Evolutionary conservation across 495 filamentous ascomycete genomes (phyloP).

Genomic region (Cercophora scortea): DNA sequence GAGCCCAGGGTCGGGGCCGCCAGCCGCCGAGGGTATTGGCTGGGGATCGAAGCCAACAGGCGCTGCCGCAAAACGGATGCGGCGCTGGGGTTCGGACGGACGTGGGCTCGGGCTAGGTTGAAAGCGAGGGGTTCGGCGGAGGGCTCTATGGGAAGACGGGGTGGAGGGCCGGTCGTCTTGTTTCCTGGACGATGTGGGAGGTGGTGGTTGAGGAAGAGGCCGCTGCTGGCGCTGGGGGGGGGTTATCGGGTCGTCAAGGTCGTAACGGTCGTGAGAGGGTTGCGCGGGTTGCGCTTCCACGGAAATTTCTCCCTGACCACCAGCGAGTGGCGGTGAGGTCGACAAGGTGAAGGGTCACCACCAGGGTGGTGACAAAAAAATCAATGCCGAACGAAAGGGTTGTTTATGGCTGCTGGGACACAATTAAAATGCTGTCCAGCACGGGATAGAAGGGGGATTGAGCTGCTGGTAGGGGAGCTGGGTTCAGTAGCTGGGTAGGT

Average conservation of each 20-base stretch:
- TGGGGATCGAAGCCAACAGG: conserved; percentile 25
- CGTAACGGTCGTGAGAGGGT: conserved; percentile 34
- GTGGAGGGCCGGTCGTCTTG: conserved; percentile 27
- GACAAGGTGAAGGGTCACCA: conserved; percentile 43
- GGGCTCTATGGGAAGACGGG: conserved; percentile 30
- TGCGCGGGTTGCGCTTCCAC: conserved; percentile 30
- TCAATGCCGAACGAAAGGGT: neutral
- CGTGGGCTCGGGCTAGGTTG: conserved; percentile 33
- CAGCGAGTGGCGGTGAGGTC: conserved; percentile 24
- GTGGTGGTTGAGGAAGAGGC: conserved; percentile 22
- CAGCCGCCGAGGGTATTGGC: conserved; percentile 24
- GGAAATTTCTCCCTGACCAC: conserved; percentile 29
- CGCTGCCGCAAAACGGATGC: conserved; percentile 26
- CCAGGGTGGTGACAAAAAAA: conserved; percentile 23
- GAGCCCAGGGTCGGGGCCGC: conserved; percentile 14
- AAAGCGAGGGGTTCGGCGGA: conserved; percentile 42
- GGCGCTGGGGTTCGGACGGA: conserved; percentile 20
- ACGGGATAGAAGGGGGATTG: neutral
- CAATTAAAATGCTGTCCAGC: conserved; percentile 5
- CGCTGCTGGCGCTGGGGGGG: conserved; percentile 38
- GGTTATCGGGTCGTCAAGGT: conserved; percentile 32
- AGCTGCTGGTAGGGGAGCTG: neutral
- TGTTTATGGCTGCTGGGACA: conserved; percentile 2
- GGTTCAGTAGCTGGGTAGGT: too few species aligned
- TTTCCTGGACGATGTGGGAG: conserved; percentile 12